These are phyloP conservation scores for Amanita fuliginea DNA, from an alignment of 768 basidiomycete species.

Conservation along the genomic window DNA sequence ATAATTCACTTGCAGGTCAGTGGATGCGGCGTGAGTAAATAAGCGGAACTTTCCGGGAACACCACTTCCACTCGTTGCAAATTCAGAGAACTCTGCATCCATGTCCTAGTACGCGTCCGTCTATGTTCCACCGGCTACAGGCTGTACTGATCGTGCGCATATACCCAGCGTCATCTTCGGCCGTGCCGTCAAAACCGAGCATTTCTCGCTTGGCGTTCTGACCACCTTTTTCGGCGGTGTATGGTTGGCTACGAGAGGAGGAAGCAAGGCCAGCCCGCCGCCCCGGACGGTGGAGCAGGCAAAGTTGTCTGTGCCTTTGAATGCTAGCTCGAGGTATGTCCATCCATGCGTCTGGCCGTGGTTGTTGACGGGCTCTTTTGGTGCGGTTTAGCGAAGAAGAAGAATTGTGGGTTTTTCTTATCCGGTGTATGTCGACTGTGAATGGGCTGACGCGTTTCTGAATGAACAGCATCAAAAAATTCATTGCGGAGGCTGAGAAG, in stretches of 20 bases:
- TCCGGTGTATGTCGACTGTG: neutral
- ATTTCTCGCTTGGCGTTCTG: slow-evolving; percentile 64
- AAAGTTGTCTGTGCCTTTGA: slow-evolving; percentile 53
- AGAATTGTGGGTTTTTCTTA: slow-evolving; percentile 53
- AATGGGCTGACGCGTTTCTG: slow-evolving; percentile 13
- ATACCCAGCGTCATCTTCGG: slow-evolving; percentile 60
- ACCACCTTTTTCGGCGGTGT: slow-evolving; percentile 42
- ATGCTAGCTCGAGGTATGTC: slow-evolving; percentile 57
- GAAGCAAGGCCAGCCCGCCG: slow-evolving; percentile 33
- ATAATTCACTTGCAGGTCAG: no score
- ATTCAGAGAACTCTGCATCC: neutral
- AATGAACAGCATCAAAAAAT: slow-evolving; percentile 61
- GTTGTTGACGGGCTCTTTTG: slow-evolving; percentile 6
- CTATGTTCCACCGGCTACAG: neutral
- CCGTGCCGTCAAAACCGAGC: slow-evolving; percentile 73
- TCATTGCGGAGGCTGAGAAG: slow-evolving; percentile 78
- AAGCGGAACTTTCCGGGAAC: slow-evolving; percentile 2
- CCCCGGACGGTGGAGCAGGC: slow-evolving; percentile 39
- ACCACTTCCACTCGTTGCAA: neutral
- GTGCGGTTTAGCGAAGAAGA: slow-evolving; percentile 65
- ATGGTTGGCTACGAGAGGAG: slow-evolving; percentile 41
- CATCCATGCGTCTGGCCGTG: neutral
- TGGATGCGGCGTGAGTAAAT: no score
- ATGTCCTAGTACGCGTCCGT: slow-evolving; percentile 7
- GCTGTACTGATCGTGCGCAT: neutral